Conservation (phyloP, 805 yeast genomes). For the Saccharomycopsis sp. region DNA sequence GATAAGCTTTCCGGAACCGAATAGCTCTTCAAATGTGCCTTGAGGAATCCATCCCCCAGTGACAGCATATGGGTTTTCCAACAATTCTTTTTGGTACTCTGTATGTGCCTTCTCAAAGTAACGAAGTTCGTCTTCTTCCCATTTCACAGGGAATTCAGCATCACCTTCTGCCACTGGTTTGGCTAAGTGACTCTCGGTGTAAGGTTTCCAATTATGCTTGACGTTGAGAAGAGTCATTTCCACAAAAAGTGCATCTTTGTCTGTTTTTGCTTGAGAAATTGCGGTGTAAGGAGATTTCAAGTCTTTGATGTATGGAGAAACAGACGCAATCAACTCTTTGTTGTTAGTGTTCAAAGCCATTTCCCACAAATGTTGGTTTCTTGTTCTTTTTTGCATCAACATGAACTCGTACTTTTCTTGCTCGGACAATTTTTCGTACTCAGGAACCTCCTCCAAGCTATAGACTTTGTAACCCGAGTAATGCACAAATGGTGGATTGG, state of each 20-base stretch:
- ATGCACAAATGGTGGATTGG: constrained; percentile 74
- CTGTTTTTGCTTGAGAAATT: constrained; percentile 48
- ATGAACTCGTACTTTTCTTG: constrained; percentile 71
- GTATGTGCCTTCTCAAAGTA: constrained; percentile 49
- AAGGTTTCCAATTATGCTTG: constrained; percentile 59
- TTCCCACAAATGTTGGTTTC: constrained; percentile 90
- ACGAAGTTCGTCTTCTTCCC: constrained; percentile 49
- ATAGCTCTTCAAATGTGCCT: constrained; percentile 70
- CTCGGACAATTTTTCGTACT: constrained; percentile 57
- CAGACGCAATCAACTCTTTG: constrained; percentile 66
- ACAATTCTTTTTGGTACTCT: constrained; percentile 57
- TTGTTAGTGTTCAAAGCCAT: constrained; percentile 53
- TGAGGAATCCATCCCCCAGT: constrained; percentile 96
- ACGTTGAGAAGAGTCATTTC: constrained; percentile 61
- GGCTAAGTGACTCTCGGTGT: constrained; percentile 49
- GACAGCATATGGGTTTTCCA: constrained; percentile 74
- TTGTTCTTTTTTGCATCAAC: constrained; percentile 80
- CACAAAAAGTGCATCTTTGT: constrained; percentile 51
- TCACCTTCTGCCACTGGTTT: constrained; percentile 25
- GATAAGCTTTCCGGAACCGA: constrained; percentile 59
- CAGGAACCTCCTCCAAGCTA: constrained; percentile 63
- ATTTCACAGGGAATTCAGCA: constrained; percentile 50
- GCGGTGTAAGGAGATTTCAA: constrained; percentile 56
- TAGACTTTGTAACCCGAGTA: constrained; percentile 86
- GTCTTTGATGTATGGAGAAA: constrained; percentile 72